Evolutionary conservation across 768 basidiomycete genomes (phyloP).

Genomic region (Lactarius sanguifluus): DNA sequence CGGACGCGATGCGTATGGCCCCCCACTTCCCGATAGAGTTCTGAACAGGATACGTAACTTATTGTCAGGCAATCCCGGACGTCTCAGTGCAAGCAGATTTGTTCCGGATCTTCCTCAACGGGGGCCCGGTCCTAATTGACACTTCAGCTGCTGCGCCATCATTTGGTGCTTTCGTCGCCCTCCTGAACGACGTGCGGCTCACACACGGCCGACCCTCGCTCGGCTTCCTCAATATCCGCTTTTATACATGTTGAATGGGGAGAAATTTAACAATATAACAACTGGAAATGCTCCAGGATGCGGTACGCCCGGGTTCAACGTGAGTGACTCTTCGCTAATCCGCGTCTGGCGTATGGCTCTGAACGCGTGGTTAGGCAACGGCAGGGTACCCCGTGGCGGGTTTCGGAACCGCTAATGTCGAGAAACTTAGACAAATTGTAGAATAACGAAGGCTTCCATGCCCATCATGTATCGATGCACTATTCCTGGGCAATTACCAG

Average conservation of each 20-base stretch:
- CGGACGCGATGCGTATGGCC: constrained; percentile 49
- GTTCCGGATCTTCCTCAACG: constrained; percentile 47
- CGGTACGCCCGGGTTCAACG: constrained; percentile 65
- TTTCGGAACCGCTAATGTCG: constrained; percentile 54
- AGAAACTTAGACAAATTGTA: constrained; percentile 44
- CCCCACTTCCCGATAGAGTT: neutral
- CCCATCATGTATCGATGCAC: no score
- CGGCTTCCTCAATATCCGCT: constrained; percentile 72
- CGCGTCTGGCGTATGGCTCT: neutral
- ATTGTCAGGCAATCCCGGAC: constrained; percentile 53
- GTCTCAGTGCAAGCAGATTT: constrained; percentile 52
- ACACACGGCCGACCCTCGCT: constrained; percentile 40
- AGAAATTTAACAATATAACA: constrained; percentile 59
- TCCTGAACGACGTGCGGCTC: constrained; percentile 55
- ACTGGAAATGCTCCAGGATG: constrained; percentile 51
- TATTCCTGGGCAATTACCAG: no score
- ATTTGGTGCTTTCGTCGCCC: constrained; percentile 49
- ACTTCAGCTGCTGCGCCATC: constrained; percentile 61
- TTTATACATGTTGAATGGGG: constrained; percentile 46
- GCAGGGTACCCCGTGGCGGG: constrained; percentile 57
- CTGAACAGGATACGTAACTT: neutral
- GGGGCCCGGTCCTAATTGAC: constrained; percentile 42
- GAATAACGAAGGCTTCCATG: neutral
- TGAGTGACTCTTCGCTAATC: constrained; percentile 33
- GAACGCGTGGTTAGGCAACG: constrained; percentile 39